Conservation (phyloP, 306 rosid genomes). For the Trichosanthes cucumerina region DNA sequence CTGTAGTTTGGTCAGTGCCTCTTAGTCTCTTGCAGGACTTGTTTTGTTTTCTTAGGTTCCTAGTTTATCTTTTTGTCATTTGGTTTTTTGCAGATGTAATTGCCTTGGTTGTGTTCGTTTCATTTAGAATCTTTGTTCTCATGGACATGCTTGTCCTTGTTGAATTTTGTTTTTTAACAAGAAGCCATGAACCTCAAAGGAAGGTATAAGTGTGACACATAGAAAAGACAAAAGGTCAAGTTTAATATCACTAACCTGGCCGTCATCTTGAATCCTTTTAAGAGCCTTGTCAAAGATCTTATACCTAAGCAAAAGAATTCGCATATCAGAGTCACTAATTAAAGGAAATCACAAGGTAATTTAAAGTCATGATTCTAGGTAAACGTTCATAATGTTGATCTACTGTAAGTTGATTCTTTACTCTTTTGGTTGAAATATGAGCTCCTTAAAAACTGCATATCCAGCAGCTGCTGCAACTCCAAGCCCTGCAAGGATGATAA, state of each 20-base stretch:
- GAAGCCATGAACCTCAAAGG: not conserved
- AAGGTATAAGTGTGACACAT: not conserved
- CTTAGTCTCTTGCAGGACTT: not conserved
- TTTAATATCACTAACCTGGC: slow-evolving; percentile 44
- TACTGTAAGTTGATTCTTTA: slow-evolving; percentile 21
- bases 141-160: not conserved
- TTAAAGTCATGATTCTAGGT: not conserved
- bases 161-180: not conserved
- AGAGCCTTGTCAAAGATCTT: slow-evolving; percentile 73
- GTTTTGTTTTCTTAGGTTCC: not conserved
- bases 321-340: not conserved
- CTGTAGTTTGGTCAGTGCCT: not conserved
- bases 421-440: slow-evolving; percentile 93
- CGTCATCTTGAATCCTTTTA: slow-evolving; percentile 77
- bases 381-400: not conserved
- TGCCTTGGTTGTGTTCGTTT: not conserved
- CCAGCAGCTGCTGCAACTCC: slow-evolving; percentile 83
- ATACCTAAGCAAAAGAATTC: slow-evolving; percentile 40
- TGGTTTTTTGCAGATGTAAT: not conserved
- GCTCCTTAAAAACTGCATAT: slow-evolving; percentile 91
- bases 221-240: not conserved
- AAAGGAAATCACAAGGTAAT: not conserved
- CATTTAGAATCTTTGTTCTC: not conserved
- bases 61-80: not conserved
- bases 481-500: slow-evolving; percentile 73